A percentile compares a stretch with the other conserved stretches of the same genome.
Conservation (phyloP, 352 stramenopile species). For the Globisporangium abappressorium region DNA sequence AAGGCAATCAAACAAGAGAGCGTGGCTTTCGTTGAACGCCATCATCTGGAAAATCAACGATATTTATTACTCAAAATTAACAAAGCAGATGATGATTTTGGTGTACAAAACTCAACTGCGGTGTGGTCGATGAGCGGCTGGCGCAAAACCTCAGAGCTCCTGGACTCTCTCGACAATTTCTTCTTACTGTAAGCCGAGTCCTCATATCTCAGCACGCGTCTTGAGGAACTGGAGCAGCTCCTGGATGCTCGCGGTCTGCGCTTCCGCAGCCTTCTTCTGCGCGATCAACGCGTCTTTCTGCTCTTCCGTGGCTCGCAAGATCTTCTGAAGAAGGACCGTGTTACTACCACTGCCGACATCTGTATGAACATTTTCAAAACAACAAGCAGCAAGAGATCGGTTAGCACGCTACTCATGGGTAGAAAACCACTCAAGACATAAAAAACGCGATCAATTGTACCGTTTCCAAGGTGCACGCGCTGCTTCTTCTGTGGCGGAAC, state of each 20-base stretch:
- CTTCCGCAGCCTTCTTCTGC: not conserved
- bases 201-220: not conserved
- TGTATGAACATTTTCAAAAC: not conserved
- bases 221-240: constrained; percentile 2
- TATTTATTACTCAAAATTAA: no score
- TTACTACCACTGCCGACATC: not conserved
- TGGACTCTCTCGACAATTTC: no score
- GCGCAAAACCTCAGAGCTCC: no score
- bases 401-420: not conserved
- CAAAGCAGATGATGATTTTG: no score
- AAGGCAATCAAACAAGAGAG: not conserved
- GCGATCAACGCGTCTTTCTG: not conserved
- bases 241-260: not conserved
- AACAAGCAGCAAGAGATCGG: not conserved
- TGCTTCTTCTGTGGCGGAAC: not conserved
- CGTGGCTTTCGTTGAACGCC: no score
- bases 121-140: no score
- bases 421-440: not conserved
- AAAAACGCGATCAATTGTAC: not conserved
- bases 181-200: not conserved
- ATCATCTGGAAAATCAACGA: no score
- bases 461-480: not conserved
- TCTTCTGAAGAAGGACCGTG: not conserved
- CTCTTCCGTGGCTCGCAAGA: not conserved
- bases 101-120: no score